These are phyloP conservation scores for Scheffersomyces quercinus DNA, from an alignment of 1,139 yeast species.

Conservation along the genomic window DNA sequence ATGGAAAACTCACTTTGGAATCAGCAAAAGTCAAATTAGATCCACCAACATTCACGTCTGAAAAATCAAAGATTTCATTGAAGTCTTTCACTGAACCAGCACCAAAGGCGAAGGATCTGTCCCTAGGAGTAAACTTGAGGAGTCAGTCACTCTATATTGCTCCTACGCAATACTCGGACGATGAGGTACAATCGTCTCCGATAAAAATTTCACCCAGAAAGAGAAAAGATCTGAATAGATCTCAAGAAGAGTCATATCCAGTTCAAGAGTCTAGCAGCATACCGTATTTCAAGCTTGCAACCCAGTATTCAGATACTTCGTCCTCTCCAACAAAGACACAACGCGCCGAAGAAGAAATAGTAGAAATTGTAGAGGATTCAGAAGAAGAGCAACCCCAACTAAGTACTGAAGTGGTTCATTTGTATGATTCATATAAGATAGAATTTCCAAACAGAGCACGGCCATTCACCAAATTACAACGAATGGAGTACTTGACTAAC, in stretches of 20 bases:
- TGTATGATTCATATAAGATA: not conserved
- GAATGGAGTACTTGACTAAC: conserved; percentile 28
- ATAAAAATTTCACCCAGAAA: conserved; percentile 9
- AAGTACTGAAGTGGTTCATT: not conserved
- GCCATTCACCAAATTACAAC: conserved; percentile 25
- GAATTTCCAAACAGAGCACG: not conserved
- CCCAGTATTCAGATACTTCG: not conserved
- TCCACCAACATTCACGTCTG: too few relatives aligned
- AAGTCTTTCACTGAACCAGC: too few relatives aligned
- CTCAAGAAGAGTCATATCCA: not conserved
- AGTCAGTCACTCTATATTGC: not conserved
- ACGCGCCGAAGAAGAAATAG: conserved; percentile 7
- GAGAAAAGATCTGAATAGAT: conserved; percentile 1
- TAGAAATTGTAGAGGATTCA: conserved; percentile 14
- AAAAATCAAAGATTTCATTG: too few relatives aligned
- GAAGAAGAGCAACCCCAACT: conserved; percentile 10
- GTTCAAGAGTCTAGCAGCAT: not conserved
- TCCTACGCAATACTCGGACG: conserved; percentile 19
- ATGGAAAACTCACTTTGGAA: too few relatives aligned
- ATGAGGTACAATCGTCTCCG: conserved; percentile 10
- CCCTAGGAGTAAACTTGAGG: not conserved
- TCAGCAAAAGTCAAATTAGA: too few relatives aligned
- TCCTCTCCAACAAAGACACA: not conserved
- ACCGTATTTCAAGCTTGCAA: not conserved
- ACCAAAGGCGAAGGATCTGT: too few relatives aligned